Percentiles rank a stretch among this genome's conserved stretches.
phyloP scores from a whole-genome alignment of 2,329 filamentous ascomycete species.

The Cercospora citrullina region DNA sequence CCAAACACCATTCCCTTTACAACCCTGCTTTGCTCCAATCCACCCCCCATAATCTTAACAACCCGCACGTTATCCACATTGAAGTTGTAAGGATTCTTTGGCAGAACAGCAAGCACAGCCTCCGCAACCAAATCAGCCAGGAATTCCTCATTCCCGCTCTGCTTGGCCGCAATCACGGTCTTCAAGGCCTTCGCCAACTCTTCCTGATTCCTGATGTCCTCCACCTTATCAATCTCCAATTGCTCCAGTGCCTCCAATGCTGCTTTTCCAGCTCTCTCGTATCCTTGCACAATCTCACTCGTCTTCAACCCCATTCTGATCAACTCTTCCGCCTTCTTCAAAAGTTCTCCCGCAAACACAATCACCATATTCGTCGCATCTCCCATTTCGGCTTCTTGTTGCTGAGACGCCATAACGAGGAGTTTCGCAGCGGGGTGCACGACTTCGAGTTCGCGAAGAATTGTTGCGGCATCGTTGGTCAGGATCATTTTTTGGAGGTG shows the following conservation, averaged over 20 bases:
- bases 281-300: constrained; percentile 94
- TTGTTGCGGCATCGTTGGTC: constrained; percentile 95
- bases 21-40: constrained; percentile 88
- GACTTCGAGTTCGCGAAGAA: constrained; percentile 94
- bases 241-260: constrained; percentile 79
- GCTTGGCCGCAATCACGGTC: constrained; percentile 95
- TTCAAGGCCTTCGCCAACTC: constrained; percentile 94
- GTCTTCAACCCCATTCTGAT: constrained; percentile 96
- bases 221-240: constrained; percentile 85
- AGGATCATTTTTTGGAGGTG: constrained; percentile 99
- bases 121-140: constrained; percentile 86
- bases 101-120: constrained; percentile 78
- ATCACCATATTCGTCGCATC: constrained; percentile 98
- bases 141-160: constrained; percentile 88
- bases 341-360: constrained; percentile 86
- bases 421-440: constrained; percentile 97
- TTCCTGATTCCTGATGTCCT: constrained; percentile 74
- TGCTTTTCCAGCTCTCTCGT: constrained; percentile 90
- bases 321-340: constrained; percentile 96
- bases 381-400: constrained; percentile 98
- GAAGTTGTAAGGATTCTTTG: constrained; percentile 94
- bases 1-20: constrained; percentile 99
- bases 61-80: constrained; percentile 99
- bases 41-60: constrained; percentile 99
- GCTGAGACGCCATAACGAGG: constrained; percentile 96